A percentile compares a stretch with the other conserved stretches of the same genome.
phyloP scores from a whole-genome alignment of 2,329 filamentous ascomycete species.

The Scleromitrula shiraiana region DNA sequence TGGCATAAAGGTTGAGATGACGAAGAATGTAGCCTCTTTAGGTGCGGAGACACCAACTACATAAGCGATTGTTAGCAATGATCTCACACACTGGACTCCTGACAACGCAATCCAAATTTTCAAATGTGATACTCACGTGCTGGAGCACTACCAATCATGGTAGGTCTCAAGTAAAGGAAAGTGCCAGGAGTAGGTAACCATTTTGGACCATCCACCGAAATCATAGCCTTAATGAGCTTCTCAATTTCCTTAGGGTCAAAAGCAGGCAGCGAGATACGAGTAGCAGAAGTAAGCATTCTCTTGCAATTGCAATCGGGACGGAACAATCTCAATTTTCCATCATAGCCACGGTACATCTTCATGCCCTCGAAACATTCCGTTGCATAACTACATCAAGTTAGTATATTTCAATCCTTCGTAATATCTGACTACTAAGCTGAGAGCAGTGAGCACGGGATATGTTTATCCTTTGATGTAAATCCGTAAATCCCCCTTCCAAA shows the following conservation, averaged over 20 bases:
- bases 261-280: slow-evolving; percentile 64
- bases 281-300: slow-evolving; percentile 42
- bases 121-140: slow-evolving; percentile 35
- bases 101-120: neutral
- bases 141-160: slow-evolving; percentile 74
- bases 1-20: slow-evolving; percentile 62
- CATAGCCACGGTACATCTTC: slow-evolving; percentile 72
- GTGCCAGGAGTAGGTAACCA: slow-evolving; percentile 70
- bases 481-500: neutral
- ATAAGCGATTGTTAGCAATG: neutral
- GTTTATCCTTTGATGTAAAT: too few species aligned
- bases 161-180: slow-evolving; percentile 73
- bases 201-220: slow-evolving; percentile 64
- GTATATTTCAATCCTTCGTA: neutral
- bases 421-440: too few species aligned
- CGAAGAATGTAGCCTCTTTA: slow-evolving; percentile 78
- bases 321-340: slow-evolving; percentile 56
- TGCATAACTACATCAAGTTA: slow-evolving; percentile 46
- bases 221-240: slow-evolving; percentile 63
- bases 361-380: slow-evolving; percentile 86
- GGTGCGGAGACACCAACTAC: slow-evolving; percentile 70
- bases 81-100: neutral
- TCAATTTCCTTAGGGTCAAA: slow-evolving; percentile 67
- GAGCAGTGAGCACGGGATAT: too few species aligned
- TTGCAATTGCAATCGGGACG: slow-evolving; percentile 50